phyloP scores from a whole-genome alignment of 2,329 filamentous ascomycete genomes.

The Fusarium staphyleae region DNA sequence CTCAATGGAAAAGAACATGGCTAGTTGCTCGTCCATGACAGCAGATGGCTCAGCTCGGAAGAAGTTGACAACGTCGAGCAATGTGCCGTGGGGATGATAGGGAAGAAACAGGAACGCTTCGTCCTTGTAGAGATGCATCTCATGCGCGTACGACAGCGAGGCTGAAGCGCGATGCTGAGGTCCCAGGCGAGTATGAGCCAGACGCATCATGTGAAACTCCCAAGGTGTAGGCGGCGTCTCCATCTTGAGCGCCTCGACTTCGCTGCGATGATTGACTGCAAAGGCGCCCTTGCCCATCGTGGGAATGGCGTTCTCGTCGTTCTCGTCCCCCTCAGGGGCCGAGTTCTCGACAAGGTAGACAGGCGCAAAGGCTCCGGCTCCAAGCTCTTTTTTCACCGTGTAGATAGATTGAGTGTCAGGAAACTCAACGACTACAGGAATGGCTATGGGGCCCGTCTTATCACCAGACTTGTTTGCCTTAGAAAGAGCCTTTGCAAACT shows the following conservation, averaged over 20 bases:
- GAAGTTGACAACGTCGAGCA: conserved; percentile 93
- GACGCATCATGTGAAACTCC: conserved; percentile 96
- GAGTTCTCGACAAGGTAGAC: conserved; percentile 89
- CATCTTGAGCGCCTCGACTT: conserved; percentile 90
- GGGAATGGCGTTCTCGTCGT: conserved; percentile 53
- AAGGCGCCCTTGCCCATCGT: conserved; percentile 70
- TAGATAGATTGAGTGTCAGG: conserved; percentile 72
- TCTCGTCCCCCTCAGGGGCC: conserved; percentile 55
- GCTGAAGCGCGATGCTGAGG: conserved; percentile 73
- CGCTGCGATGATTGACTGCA: conserved; percentile 60
- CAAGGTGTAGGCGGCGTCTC: conserved; percentile 87
- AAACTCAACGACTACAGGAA: conserved; percentile 73
- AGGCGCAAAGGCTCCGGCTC: conserved; percentile 91
- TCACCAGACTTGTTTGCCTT: conserved; percentile 67
- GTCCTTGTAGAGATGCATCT: conserved; percentile 89
- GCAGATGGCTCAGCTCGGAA: conserved; percentile 75
- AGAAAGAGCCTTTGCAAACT: conserved; percentile 72
- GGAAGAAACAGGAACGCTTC: conserved; percentile 91
- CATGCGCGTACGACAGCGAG: conserved; percentile 83
- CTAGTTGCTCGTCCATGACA: conserved; percentile 87
- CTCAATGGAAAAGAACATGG: conserved; percentile 96
- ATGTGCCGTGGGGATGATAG: conserved; percentile 85
- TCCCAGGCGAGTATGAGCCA: conserved; percentile 78
- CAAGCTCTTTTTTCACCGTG: conserved; percentile 82
- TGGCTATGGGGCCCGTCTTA: conserved; percentile 63